Conservation (phyloP, 192 early-diverging fungal genomes). For the Gamsiella multidivaricata region DNA sequence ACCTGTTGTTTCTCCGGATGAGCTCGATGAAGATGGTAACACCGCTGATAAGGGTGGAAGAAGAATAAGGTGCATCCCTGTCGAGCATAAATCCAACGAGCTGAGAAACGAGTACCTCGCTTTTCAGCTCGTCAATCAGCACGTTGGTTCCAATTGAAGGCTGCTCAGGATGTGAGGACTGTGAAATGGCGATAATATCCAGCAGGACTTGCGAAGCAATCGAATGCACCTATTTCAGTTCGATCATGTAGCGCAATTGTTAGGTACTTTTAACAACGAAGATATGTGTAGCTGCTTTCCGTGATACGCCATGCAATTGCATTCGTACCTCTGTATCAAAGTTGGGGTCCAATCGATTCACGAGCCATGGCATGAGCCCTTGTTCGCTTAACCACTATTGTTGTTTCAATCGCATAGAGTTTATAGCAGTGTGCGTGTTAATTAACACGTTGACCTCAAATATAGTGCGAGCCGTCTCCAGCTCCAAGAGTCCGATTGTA, state of each 20-base stretch:
- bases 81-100: constrained; percentile 93
- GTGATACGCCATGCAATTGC: not conserved
- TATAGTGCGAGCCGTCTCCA: no score
- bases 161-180: constrained; percentile 73
- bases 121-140: constrained; percentile 75
- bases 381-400: constrained; percentile 86
- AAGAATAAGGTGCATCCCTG: constrained; percentile 75
- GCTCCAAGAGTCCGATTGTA: no score
- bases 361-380: constrained; percentile 79
- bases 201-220: constrained; percentile 83
- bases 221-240: constrained; percentile 76
- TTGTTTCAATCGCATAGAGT: no score
- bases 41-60: constrained; percentile 92
- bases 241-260: no score
- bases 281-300: not conserved
- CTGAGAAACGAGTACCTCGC: constrained; percentile 79
- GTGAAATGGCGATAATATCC: constrained; percentile 86
- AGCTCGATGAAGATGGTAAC: constrained; percentile 98
- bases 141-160: constrained; percentile 74
- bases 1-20: constrained; percentile 96
- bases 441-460: no score
- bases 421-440: no score
- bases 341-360: constrained; percentile 83
- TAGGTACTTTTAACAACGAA: no score
- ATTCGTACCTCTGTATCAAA: constrained; percentile 78